phyloP scores from a whole-genome alignment of 768 basidiomycete species.

The Hirschioporus abietinus region DNA sequence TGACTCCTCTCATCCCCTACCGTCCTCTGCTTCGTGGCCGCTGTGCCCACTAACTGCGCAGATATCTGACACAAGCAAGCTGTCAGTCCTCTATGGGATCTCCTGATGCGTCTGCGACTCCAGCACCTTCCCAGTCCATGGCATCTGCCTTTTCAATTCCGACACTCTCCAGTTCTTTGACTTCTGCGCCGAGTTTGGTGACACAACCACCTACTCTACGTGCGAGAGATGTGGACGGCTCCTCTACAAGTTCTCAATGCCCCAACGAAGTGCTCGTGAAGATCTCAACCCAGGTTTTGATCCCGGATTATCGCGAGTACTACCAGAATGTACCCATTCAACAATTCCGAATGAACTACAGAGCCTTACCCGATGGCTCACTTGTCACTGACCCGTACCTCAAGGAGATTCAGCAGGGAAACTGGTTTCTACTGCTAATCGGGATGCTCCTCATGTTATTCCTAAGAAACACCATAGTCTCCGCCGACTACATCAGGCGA shows the following conservation, averaged over 20 bases:
- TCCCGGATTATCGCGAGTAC: conserved; percentile 41
- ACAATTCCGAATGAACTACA: conserved; percentile 44
- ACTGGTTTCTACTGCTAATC: conserved; percentile 40
- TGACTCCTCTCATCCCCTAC: conserved; percentile 3
- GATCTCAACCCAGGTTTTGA: conserved; percentile 43
- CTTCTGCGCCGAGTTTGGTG: not conserved
- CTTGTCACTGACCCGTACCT: conserved; percentile 43
- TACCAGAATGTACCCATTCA: conserved; percentile 35
- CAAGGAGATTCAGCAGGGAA: conserved; percentile 35
- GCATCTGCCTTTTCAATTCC: conserved; percentile 7
- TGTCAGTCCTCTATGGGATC: conserved; percentile 24
- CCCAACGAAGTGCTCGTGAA: conserved; percentile 43
- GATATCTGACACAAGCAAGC: not conserved
- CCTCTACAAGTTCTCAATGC: not conserved
- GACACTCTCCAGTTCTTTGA: conserved; percentile 7
- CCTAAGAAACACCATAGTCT: conserved; percentile 44
- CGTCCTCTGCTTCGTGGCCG: not conserved
- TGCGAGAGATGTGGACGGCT: not conserved
- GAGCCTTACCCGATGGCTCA: conserved; percentile 51
- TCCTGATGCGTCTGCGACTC: conserved; percentile 19
- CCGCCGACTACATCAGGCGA: conserved; percentile 45
- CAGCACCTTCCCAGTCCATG: not conserved
- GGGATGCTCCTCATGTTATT: conserved; percentile 48
- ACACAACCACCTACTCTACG: not conserved
- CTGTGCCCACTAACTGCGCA: conserved; percentile 7